A percentile compares a stretch with the other conserved stretches of the same genome.
Evolutionary conservation across 768 basidiomycete genomes (phyloP).

Genomic region (Phylloporus rhodoxanthus): DNA sequence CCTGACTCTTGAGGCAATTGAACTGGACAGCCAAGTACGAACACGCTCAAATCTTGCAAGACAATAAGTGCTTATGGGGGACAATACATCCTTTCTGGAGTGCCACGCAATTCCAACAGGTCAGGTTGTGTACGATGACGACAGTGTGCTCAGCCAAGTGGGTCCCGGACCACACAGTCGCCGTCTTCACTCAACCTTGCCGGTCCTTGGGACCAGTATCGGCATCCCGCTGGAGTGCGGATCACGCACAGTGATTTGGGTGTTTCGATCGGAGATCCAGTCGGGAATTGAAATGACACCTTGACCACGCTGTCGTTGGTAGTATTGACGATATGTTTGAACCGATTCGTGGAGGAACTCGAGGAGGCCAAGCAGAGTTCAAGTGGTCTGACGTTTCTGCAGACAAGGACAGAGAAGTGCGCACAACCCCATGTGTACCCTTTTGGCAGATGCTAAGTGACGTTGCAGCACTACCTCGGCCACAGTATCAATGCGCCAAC

Average conservation of each 20-base stretch:
- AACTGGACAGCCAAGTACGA: not conserved
- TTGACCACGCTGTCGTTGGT: not conserved
- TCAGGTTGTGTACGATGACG: not conserved
- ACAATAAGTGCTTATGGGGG: not conserved
- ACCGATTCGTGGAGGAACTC: conserved; percentile 81
- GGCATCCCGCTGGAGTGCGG: conserved; percentile 19
- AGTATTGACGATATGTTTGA: conserved; percentile 51
- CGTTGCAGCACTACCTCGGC: conserved; percentile 80
- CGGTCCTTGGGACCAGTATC: conserved; percentile 8
- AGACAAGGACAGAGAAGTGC: conserved; percentile 89
- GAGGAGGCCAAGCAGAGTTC: conserved; percentile 88
- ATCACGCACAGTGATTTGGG: conserved; percentile 7
- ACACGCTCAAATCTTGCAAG: not conserved
- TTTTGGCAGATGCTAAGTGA: conserved; percentile 1
- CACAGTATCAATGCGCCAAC: conserved; percentile 93
- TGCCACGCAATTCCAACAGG: conserved; percentile 2
- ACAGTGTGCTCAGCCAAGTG: not conserved
- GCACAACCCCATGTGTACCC: conserved; percentile 5
- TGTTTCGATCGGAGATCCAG: conserved; percentile 18
- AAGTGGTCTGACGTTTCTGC: conserved; percentile 88
- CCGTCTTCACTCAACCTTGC: not conserved
- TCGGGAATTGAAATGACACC: conserved; percentile 12
- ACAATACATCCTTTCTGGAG: conserved; percentile 3
- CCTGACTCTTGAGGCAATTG: no score
- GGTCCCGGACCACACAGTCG: not conserved